A percentile compares a stretch with the other conserved stretches of the same genome.
Conservation (phyloP, 495 filamentous ascomycete species). For the Venustampulla echinocandica region DNA sequence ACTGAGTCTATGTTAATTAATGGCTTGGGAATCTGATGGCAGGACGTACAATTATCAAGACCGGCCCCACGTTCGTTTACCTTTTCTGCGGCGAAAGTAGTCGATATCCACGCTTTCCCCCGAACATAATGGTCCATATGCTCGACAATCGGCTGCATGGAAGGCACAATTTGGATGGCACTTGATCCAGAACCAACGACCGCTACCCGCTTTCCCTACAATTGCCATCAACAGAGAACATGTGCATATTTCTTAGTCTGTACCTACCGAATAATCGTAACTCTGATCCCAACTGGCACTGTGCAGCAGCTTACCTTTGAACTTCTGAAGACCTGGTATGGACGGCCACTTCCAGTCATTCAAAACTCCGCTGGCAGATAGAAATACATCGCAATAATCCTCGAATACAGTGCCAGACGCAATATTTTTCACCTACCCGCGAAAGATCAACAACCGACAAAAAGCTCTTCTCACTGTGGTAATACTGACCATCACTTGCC, state of each 20-base stretch:
- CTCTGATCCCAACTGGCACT: constrained; percentile 32
- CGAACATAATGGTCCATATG: constrained; percentile 55
- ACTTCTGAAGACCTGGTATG: constrained; percentile 29
- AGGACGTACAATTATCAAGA: too few relatives aligned
- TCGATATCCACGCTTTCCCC: constrained; percentile 56
- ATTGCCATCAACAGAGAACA: too few relatives aligned
- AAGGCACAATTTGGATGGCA: constrained; percentile 41
- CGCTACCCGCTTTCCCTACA: too few relatives aligned
- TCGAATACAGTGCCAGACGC: constrained; percentile 24
- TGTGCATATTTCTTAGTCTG: too few relatives aligned
- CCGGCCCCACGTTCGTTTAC: too few relatives aligned
- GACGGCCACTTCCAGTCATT: constrained; percentile 37
- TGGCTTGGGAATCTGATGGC: too few relatives aligned
- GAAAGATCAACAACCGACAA: too few relatives aligned
- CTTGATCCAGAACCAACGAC: constrained; percentile 47
- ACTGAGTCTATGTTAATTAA: not conserved
- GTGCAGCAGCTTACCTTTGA: constrained; percentile 35
- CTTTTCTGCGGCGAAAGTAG: constrained; percentile 33
- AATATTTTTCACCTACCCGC: too few relatives aligned
- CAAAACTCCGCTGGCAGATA: constrained; percentile 33
- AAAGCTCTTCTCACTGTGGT: not conserved
- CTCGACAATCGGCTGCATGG: constrained; percentile 36
- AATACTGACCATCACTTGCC: constrained; percentile 29
- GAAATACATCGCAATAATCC: constrained; percentile 38
- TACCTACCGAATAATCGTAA: constrained; percentile 32